Conservation (phyloP, 2,329 filamentous ascomycete genomes). For the Diaporthe longicolla region DNA sequence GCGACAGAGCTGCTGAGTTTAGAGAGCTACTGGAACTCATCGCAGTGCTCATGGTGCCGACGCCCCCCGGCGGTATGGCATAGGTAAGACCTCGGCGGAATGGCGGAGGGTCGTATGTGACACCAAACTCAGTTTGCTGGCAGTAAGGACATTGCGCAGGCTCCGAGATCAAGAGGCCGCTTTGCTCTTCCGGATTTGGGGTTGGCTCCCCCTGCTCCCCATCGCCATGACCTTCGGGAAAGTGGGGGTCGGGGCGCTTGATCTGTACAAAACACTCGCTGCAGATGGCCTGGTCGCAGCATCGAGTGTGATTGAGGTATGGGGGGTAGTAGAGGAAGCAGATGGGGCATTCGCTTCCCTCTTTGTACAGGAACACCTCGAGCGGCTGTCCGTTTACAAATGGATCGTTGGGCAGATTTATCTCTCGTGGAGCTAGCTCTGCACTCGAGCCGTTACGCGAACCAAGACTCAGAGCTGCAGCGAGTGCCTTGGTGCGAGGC, state of each 20-base stretch:
- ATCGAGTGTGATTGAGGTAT: slow-evolving; percentile 93
- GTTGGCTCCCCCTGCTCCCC: slow-evolving; percentile 57
- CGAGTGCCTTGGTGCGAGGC: slow-evolving; percentile 89
- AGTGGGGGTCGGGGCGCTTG: slow-evolving; percentile 91
- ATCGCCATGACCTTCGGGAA: slow-evolving; percentile 81
- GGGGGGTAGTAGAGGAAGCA: slow-evolving; percentile 97
- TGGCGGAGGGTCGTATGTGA: slow-evolving; percentile 92
- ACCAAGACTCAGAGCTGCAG: slow-evolving; percentile 81
- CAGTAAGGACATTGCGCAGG: slow-evolving; percentile 95
- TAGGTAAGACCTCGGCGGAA: slow-evolving; percentile 89
- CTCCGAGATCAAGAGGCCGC: slow-evolving; percentile 85
- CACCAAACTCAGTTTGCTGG: slow-evolving; percentile 92
- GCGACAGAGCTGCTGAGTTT: slow-evolving; percentile 67
- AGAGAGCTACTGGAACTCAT: slow-evolving; percentile 91
- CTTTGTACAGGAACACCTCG: slow-evolving; percentile 94
- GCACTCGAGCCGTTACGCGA: slow-evolving; percentile 80
- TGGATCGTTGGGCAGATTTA: slow-evolving; percentile 84
- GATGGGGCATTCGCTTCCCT: slow-evolving; percentile 91
- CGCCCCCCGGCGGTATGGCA: slow-evolving; percentile 62
- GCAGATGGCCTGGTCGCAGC: slow-evolving; percentile 96
- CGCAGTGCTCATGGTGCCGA: slow-evolving; percentile 73
- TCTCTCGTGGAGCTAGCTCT: slow-evolving; percentile 82
- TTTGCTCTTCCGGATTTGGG: slow-evolving; percentile 63
- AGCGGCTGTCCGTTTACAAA: slow-evolving; percentile 95
- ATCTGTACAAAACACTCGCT: slow-evolving; percentile 99